Evolutionary conservation across 495 filamentous ascomycete species (phyloP).

Genomic region (Neurospora sp.): DNA sequence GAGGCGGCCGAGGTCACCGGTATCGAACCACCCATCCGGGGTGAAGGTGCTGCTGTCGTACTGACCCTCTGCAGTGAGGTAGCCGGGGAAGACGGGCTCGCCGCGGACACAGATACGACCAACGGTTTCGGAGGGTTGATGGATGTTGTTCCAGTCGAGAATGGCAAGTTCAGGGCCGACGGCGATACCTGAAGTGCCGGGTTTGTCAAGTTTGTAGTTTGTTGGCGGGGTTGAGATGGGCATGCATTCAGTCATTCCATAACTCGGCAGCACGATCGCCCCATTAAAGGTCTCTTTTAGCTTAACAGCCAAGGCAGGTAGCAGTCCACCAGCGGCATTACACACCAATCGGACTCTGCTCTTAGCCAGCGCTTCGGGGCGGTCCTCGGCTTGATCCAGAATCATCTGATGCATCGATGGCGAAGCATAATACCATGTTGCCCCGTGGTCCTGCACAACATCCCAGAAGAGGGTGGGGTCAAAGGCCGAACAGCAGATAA

Average conservation of each 20-base stretch:
- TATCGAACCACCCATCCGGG: constrained; percentile 35
- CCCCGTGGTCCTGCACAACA: constrained; percentile 25
- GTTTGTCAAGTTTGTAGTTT: constrained; percentile 30
- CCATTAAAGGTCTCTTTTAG: constrained; percentile 27
- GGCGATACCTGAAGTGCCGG: constrained; percentile 34
- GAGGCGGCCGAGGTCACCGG: constrained; percentile 39
- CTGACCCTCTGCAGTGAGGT: constrained; percentile 23
- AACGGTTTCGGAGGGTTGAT: constrained; percentile 10
- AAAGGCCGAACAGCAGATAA: constrained; percentile 36
- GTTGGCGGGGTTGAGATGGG: constrained; percentile 35
- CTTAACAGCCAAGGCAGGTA: constrained; percentile 28
- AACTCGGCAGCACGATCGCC: constrained; percentile 33
- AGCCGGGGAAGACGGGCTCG: constrained; percentile 33
- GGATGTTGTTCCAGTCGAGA: constrained; percentile 17
- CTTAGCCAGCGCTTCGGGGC: constrained; percentile 23
- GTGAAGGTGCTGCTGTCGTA: constrained; percentile 30
- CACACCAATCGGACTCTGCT: constrained; percentile 32
- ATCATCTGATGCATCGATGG: constrained; percentile 40
- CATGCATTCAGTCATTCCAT: constrained; percentile 43
- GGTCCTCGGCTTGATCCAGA: constrained; percentile 21
- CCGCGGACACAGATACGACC: constrained; percentile 37
- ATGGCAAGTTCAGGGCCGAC: constrained; percentile 33
- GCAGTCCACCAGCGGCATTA: constrained; percentile 35
- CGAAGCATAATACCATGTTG: constrained; percentile 42
- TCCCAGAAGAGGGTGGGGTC: constrained; percentile 41